These are phyloP conservation scores for Silene noctiflora DNA, from an alignment of 179 eudicot genomes.

Conservation along the genomic window DNA sequence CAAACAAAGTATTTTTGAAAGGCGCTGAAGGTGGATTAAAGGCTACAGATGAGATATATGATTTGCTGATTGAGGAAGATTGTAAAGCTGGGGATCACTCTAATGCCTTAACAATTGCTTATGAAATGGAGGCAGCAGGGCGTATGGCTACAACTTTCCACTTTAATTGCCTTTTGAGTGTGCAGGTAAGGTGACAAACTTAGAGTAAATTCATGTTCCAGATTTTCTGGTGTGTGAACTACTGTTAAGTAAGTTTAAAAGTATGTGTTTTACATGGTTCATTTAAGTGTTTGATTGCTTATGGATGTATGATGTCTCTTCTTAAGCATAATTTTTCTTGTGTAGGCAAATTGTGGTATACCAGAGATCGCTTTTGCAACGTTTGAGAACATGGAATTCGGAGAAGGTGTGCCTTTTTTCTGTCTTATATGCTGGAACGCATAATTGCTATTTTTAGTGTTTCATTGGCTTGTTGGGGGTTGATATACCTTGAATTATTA, in stretches of 20 bases:
- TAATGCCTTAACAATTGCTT: constrained; percentile 88
- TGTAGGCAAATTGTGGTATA: constrained; percentile 91
- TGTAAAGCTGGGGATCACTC: constrained; percentile 95
- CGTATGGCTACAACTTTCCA: constrained; percentile 94
- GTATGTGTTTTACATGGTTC: not conserved
- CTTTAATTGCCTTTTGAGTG: constrained; percentile 93
- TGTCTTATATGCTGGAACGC: not conserved
- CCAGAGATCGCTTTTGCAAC: constrained; percentile 90
- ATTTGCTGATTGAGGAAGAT: constrained; percentile 80
- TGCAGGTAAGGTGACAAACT: constrained; percentile 56
- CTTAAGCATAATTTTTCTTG: constrained; percentile 16
- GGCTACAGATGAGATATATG: constrained; percentile 87
- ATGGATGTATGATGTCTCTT: not conserved
- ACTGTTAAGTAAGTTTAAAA: not conserved
- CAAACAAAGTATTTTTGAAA: constrained; percentile 86
- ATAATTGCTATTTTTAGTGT: constrained; percentile 1
- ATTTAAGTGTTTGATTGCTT: constrained; percentile 1
- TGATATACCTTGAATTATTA: not conserved
- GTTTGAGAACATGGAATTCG: constrained; percentile 96
- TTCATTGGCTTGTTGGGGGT: constrained; percentile 2
- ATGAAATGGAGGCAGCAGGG: constrained; percentile 97
- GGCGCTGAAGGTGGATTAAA: constrained; percentile 87
- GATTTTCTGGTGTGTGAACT: not conserved
- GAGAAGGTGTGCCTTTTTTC: constrained; percentile 58
- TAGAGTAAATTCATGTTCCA: not conserved